Evolutionary conservation across 1,284 basidiomycete genomes (phyloP).

Genomic region (Leccinum pachyderme): DNA sequence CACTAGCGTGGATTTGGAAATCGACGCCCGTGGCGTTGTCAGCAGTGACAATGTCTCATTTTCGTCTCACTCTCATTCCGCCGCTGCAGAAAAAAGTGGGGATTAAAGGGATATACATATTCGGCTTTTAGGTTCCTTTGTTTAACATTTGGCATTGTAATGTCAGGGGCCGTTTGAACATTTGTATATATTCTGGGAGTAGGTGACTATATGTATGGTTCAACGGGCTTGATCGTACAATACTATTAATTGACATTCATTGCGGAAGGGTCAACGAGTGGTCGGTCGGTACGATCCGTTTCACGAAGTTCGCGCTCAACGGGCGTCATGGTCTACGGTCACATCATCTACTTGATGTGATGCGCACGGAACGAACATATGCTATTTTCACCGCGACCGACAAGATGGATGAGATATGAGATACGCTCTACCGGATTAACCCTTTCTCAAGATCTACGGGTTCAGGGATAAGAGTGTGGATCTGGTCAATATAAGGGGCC

Average conservation of each 20-base stretch:
- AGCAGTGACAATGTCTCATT: background rate
- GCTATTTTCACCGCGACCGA: slow-evolving; percentile 2
- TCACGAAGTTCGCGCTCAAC: background rate
- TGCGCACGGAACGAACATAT: slow-evolving; percentile 4
- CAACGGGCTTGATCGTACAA: background rate
- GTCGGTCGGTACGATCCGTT: background rate
- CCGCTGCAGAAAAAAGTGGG: background rate
- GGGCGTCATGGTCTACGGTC: background rate
- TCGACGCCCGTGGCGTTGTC: background rate
- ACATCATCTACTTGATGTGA: too few relatives aligned
- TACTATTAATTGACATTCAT: too few relatives aligned
- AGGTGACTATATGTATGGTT: too few relatives aligned
- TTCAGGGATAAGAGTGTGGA: too few relatives aligned
- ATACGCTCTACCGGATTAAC: too few relatives aligned
- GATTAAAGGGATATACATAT: background rate
- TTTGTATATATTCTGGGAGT: too few relatives aligned
- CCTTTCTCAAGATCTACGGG: too few relatives aligned
- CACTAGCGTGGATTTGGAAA: background rate
- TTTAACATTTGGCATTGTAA: background rate
- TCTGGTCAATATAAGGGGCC: too few relatives aligned
- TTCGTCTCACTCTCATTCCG: background rate
- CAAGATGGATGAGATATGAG: too few relatives aligned
- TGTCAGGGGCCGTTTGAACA: background rate
- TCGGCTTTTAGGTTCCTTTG: background rate
- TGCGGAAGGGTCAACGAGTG: background rate